Evolutionary conservation across 768 basidiomycete genomes (phyloP).

Genomic region (Artomyces pyxidatus): DNA sequence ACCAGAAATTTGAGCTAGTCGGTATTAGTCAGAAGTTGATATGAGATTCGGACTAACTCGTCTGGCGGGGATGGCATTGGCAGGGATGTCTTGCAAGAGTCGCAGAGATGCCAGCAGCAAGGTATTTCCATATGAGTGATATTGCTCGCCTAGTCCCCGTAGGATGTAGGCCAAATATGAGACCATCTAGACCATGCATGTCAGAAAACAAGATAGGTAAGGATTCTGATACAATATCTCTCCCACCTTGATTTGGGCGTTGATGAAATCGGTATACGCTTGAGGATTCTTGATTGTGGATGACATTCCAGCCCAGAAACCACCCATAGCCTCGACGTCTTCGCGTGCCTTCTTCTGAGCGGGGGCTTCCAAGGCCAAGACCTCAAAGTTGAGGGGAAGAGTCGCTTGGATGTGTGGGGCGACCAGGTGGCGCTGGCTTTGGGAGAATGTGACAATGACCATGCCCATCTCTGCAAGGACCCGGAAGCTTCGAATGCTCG

Average conservation of each 20-base stretch:
- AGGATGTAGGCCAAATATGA: slow-evolving; percentile 90
- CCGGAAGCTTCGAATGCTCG: slow-evolving; percentile 83
- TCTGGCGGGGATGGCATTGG: slow-evolving; percentile 72
- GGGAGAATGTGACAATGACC: slow-evolving; percentile 84
- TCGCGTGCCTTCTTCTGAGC: slow-evolving; percentile 73
- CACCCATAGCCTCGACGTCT: slow-evolving; percentile 74
- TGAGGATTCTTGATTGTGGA: slow-evolving; percentile 61
- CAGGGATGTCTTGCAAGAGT: slow-evolving; percentile 90
- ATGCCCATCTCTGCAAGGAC: slow-evolving; percentile 91
- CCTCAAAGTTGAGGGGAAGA: slow-evolving; percentile 71
- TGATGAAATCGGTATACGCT: slow-evolving; percentile 77
- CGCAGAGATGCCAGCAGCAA: slow-evolving; percentile 75
- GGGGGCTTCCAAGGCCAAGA: slow-evolving; percentile 70
- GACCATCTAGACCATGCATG: slow-evolving; percentile 54
- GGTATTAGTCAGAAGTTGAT: too few species aligned
- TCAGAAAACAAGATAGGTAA: background rate
- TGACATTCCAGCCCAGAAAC: slow-evolving; percentile 77
- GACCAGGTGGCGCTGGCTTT: slow-evolving; percentile 64
- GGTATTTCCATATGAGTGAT: slow-evolving; percentile 70
- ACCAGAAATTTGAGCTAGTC: too few species aligned
- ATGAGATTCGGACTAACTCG: too few species aligned
- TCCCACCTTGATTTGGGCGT: slow-evolving; percentile 83
- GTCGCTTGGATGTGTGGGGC: slow-evolving; percentile 59
- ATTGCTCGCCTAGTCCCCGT: slow-evolving; percentile 53
- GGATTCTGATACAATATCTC: background rate